Percentiles rank a stretch among this genome's conserved stretches.
Conservation (phyloP, 768 basidiomycete species). For the Lactarius hatsudake region DNA sequence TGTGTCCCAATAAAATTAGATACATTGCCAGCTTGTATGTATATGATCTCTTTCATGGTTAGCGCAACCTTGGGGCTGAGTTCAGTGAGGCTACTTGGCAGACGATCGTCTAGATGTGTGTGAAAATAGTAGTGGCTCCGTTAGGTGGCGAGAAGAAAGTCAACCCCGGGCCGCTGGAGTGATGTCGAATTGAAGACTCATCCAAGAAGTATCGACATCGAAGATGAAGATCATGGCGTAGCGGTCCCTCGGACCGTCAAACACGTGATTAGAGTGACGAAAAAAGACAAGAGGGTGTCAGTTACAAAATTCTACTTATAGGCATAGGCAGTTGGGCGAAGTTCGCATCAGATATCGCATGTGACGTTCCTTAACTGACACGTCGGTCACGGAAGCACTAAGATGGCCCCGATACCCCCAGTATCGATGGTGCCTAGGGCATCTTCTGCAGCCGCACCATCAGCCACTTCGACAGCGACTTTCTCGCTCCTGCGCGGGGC, state of each 20-base stretch:
- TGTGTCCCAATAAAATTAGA: constrained; percentile 73
- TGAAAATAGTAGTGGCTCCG: neutral
- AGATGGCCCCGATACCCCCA: constrained; percentile 15
- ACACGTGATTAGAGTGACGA: neutral
- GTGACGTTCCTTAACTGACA: neutral
- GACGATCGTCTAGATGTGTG: neutral
- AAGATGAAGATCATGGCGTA: no score
- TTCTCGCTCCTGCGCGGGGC: constrained; percentile 50
- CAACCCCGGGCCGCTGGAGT: neutral
- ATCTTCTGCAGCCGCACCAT: constrained; percentile 26
- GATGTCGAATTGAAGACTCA: neutral
- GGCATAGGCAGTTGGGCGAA: neutral
- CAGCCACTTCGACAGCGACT: constrained; percentile 50
- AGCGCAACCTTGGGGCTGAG: neutral
- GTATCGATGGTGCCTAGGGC: neutral
- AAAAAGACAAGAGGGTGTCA: neutral
- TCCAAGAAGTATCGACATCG: neutral
- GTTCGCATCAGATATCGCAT: neutral
- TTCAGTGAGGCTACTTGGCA: neutral
- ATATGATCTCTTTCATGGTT: constrained; percentile 72
- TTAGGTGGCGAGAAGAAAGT: neutral
- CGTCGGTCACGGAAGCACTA: constrained; percentile 21
- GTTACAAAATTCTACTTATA: neutral
- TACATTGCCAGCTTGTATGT: constrained; percentile 67
- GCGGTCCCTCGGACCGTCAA: constrained; percentile 5